A percentile compares a stretch with the other conserved stretches of the same genome.
phyloP scores from a whole-genome alignment of 148 eudicot genomes.

The Simmondsia chinensis region DNA sequence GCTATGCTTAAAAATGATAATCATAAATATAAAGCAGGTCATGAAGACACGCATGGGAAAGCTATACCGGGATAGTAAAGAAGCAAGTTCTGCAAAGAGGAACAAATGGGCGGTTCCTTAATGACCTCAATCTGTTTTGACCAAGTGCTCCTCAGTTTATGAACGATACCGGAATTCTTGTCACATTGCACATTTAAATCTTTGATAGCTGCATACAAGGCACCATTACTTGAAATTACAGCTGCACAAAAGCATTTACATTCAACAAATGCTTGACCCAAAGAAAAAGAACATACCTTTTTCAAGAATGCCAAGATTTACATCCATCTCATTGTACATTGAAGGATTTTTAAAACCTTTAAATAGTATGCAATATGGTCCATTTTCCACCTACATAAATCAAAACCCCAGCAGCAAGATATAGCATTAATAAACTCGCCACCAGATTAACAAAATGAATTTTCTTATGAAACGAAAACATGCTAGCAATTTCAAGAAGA shows the following conservation, averaged over 20 bases:
- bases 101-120: slow-evolving; percentile 52
- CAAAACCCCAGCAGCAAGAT: not conserved
- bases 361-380: slow-evolving; percentile 39
- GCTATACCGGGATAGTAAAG: slow-evolving; percentile 68
- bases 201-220: slow-evolving; percentile 45
- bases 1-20: no score
- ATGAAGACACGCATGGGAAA: slow-evolving; percentile 4
- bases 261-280: not conserved
- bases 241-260: not conserved
- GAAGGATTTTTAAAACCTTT: slow-evolving; percentile 38
- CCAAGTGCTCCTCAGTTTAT: slow-evolving; percentile 57
- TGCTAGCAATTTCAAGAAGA: not conserved
- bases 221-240: slow-evolving; percentile 3
- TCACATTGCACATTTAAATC: slow-evolving; percentile 32
- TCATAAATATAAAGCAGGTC: not conserved
- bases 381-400: slow-evolving; percentile 38
- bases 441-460: not conserved
- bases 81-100: slow-evolving; percentile 50
- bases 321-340: slow-evolving; percentile 33
- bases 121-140: slow-evolving; percentile 41
- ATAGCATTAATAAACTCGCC: not conserved
- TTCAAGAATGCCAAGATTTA: slow-evolving; percentile 42
- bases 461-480: not conserved
- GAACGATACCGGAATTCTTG: slow-evolving; percentile 17
- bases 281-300: slow-evolving; percentile 32